Base-by-base conservation (phyloP, 768 basidiomycete species). In the Hypholoma fasciculare region DNA sequence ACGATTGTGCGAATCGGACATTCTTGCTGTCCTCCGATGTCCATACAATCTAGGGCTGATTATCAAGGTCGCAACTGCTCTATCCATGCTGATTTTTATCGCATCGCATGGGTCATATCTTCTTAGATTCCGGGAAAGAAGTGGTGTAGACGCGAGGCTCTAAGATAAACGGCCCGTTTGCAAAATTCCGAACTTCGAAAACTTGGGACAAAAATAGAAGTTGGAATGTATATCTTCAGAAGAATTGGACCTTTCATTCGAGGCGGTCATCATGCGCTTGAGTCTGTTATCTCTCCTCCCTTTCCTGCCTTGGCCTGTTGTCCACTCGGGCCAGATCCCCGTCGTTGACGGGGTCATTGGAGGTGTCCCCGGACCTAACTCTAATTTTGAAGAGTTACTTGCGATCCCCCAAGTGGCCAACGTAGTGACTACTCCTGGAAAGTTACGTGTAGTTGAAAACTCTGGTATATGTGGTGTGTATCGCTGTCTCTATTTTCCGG, bases 361-460 rank as follows among this genome's bases (percentile, higher is more conserved):
- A 39, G 83, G 82, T 20, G 77, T 80, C 1, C 70, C 73, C 1
- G 67, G 48, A n/a, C 38, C 59, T 11, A 53, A 59, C 6, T 48
- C 49, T 9, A 20, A 36, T 17, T 65, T 16, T 49, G 43, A 37
- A 7, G 39, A 49, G 27, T 36, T 44, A 23, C 23, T 56, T 40
- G 43, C 56, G 58, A 50, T 13, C 23, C 61, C 37, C n/a, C 52
- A 27, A 44, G 47, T 17, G 44, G 40, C 8, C 56, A 57, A 51
- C 68, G 16, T 57, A n/a, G 69, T 71, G n/a, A 73, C 71, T 5
- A 76, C 72, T 3, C 79, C 82, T 9, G 83, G 83, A 27, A 74
- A 78, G 61, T 75, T 87, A 38, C 79, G 86, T 5, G 74, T 83
- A 16, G 76, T 78, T 2, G 82, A 87, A 63, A 87, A 87, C 61